phyloP scores from a whole-genome alignment of 345 rosid genomes.

The Dipteronia dyeriana region DNA sequence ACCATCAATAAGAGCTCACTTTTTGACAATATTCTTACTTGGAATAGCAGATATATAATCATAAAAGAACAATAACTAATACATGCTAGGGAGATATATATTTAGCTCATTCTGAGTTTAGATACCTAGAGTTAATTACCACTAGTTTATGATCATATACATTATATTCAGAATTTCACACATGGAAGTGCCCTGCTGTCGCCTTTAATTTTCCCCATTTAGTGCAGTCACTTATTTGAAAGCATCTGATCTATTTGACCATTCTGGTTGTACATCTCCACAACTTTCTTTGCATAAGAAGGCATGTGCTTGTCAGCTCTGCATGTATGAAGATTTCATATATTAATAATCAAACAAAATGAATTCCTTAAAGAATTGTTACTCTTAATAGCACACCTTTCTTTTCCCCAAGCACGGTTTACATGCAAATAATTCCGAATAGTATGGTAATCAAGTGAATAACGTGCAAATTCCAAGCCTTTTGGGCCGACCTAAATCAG shows the following conservation, averaged over 20 bases:
- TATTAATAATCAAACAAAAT: conserved; percentile 10
- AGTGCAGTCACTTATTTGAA: conserved; percentile 41
- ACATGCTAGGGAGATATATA: not conserved
- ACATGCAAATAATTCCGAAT: conserved; percentile 83
- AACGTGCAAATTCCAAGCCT: conserved; percentile 95
- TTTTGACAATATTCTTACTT: not conserved
- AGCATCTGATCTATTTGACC: conserved; percentile 78
- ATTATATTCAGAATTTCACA: not conserved
- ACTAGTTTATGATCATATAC: not conserved
- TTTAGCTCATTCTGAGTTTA: not conserved
- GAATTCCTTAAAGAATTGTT: not conserved
- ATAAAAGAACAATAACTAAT: not conserved
- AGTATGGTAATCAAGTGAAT: conserved; percentile 94
- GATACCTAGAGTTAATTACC: not conserved
- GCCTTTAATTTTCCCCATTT: not conserved
- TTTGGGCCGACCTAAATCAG: conserved; percentile 81
- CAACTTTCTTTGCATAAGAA: conserved; percentile 78
- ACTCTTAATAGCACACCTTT: conserved; percentile 49
- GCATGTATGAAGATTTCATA: conserved; percentile 25
- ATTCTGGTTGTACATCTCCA: conserved; percentile 73
- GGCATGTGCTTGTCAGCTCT: conserved; percentile 83
- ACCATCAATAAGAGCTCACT: not conserved
- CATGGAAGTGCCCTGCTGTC: not conserved
- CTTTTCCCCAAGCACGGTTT: conserved; percentile 80
- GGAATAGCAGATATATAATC: not conserved